phyloP scores from a whole-genome alignment of 768 basidiomycete genomes.

The Brasilioporus rufonigricans region DNA sequence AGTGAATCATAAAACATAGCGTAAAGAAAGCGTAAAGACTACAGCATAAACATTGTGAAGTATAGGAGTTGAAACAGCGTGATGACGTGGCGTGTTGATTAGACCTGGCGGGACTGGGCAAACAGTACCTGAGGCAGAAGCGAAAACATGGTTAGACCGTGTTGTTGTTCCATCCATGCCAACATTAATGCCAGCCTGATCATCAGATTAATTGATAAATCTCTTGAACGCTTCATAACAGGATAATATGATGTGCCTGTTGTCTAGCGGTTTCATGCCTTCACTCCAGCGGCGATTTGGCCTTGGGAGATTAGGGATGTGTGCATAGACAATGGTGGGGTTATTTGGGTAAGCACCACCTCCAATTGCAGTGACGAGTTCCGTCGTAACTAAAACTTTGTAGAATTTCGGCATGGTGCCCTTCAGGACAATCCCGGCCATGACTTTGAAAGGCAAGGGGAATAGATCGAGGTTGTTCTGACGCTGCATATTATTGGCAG shows the following conservation, averaged over 20 bases:
- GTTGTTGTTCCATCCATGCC: no score
- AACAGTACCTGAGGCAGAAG: no score
- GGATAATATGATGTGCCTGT: neutral
- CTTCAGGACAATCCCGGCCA: neutral
- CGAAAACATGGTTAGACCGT: no score
- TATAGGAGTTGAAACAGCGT: no score
- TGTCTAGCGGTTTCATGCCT: slow-evolving; percentile 1
- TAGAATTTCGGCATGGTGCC: neutral
- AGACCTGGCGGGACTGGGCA: no score
- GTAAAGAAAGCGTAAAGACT: no score
- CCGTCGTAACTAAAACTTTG: neutral
- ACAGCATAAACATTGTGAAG: no score
- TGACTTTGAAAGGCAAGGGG: neutral
- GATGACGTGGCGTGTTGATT: no score
- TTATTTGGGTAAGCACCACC: neutral
- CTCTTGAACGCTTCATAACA: neutral
- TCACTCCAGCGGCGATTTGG: neutral
- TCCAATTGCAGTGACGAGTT: neutral
- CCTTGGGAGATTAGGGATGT: neutral
- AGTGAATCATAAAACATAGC: no score
- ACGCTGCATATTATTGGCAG: neutral
- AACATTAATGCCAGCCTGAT: no score
- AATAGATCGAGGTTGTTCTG: neutral
- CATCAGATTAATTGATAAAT: neutral
- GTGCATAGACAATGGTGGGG: neutral